Evolutionary conservation across 306 rosid species (phyloP), one percentile per base, ranked within the genome.

Genomic region (Leucaena leucocephala): DNA sequence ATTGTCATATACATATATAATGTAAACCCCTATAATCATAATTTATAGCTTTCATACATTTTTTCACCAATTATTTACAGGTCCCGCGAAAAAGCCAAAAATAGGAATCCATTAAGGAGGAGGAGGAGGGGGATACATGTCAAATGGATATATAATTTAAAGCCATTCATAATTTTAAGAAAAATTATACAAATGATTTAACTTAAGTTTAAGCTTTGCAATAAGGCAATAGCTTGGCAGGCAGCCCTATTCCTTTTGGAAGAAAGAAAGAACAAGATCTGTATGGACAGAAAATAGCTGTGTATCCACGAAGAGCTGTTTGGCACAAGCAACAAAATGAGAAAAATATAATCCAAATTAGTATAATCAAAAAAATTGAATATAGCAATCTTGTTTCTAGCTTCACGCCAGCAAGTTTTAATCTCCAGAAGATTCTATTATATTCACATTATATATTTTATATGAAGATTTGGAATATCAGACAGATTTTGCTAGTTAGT

Each of bases 211-310:
- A 63, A 67, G 65, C 87, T 80, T 78, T 54, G 73, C 78, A 80
- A 70, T 17, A 55, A 7, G 64, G 64, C 34, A 76, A 42, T 68
- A 40, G 65, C 58, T 74, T 17, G 36, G 73, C 36, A 43, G 35
- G 68, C 74, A 21, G 72, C 66, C 64, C 85, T 89, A 95, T 83
- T 95, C 94, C 92, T 88, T 93, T 85, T 96, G 98, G 91, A 96
- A 89, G 90, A 90, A 91, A 11, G 97, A 96, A 49, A 96, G 99
- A 83, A 91, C 97, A 70, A 93, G 89, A 82, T 96, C 98, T 33
- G 99, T 96, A 78, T 90, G 98, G 76, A 91, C 98, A 48, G 98
- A 93, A 76, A 96, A 96, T 66, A 93, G 87, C 76, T 96, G 99
- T 9, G 99, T 96, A 83, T 96, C 98, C 82, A 93, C 90, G 62